A percentile compares a stretch with the other conserved stretches of the same genome.
Conservation (phyloP, 83 land plant species). For the Diphasiastrum complanatum region DNA sequence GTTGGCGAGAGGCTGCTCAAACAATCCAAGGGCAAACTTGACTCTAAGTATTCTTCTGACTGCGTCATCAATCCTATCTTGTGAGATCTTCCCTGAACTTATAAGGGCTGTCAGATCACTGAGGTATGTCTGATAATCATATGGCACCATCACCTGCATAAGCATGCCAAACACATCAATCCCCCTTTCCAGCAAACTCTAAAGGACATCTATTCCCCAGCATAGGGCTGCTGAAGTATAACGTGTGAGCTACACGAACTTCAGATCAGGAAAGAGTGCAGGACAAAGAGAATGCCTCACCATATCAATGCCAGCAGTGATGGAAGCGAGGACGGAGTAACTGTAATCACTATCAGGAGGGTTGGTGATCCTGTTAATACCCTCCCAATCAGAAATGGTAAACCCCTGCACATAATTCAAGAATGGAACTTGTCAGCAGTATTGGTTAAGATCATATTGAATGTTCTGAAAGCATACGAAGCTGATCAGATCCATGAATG, state of each 20-base stretch:
- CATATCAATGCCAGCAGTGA: slow-evolving; percentile 92
- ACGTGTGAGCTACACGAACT: no score
- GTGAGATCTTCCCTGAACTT: slow-evolving; percentile 30
- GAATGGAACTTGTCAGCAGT: no score
- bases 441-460: no score
- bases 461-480: no score
- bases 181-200: no score
- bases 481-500: background rate
- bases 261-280: background rate
- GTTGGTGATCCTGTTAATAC: slow-evolving; percentile 47
- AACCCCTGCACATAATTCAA: slow-evolving; percentile 44
- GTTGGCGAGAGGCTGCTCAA: slow-evolving; percentile 35
- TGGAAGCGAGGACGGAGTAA: slow-evolving; percentile 39
- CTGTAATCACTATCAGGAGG: slow-evolving; percentile 61
- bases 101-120: slow-evolving; percentile 26
- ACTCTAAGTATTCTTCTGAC: slow-evolving; percentile 56
- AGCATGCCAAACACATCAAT: no score
- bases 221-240: no score
- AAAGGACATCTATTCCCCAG: no score
- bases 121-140: slow-evolving; percentile 35
- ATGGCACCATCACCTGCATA: slow-evolving; percentile 46
- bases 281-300: slow-evolving; percentile 20
- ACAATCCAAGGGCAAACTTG: slow-evolving; percentile 53
- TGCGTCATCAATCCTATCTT: slow-evolving; percentile 62
- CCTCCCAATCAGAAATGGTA: slow-evolving; percentile 73